A percentile compares a stretch with the other conserved stretches of the same genome.
Evolutionary conservation across 2,329 filamentous ascomycete genomes (phyloP).

Genomic region (Aureobasidium sp.): DNA sequence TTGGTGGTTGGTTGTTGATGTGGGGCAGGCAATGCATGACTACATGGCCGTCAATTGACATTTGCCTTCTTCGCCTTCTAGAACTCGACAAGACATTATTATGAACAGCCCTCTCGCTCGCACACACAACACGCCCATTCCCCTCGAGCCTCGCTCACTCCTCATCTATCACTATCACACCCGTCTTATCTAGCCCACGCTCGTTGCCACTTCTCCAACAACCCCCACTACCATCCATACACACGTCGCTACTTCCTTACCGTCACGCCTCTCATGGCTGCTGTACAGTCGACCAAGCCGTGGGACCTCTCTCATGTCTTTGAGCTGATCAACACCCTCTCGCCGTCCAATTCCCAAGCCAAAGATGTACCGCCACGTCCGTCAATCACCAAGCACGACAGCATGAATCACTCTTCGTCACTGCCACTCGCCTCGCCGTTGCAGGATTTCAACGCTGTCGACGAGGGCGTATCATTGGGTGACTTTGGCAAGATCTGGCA

Average conservation of each 20-base stretch:
- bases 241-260: not conserved
- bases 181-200: not conserved
- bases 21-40: conserved; percentile 12
- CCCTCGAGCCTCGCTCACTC: conserved; percentile 2
- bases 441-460: conserved; percentile 8
- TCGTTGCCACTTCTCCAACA: conserved; percentile 1
- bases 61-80: conserved; percentile 2
- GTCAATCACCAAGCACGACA: conserved; percentile 7
- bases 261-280: conserved; percentile 22
- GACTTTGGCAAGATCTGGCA: conserved; percentile 42
- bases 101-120: not conserved
- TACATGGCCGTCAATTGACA: conserved; percentile 4
- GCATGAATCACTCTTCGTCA: conserved; percentile 5
- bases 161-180: not conserved
- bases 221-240: not conserved
- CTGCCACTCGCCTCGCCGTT: conserved; percentile 4
- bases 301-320: conserved; percentile 44
- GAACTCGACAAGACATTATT: not conserved
- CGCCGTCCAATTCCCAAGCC: not conserved
- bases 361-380: conserved; percentile 1
- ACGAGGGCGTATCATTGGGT: conserved; percentile 29
- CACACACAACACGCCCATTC: not conserved
- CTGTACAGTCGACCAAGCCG: conserved; percentile 28
- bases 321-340: conserved; percentile 33
- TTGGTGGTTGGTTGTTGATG: not conserved